phyloP scores from a whole-genome alignment of 306 rosid genomes.

The Ammopiptanthus mongolicus region DNA sequence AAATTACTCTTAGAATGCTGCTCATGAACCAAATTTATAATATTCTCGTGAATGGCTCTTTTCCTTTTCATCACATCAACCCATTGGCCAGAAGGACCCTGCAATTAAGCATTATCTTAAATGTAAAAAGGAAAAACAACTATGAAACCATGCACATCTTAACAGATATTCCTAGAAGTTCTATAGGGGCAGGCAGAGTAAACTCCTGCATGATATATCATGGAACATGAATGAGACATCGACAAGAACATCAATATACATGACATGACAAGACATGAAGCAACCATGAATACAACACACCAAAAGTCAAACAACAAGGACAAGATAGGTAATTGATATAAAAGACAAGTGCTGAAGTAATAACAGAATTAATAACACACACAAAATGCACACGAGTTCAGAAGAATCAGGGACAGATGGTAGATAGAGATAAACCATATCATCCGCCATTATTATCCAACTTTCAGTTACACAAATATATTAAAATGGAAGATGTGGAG shows the following conservation, averaged over 20 bases:
- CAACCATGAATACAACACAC: not conserved
- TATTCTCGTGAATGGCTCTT: slow-evolving; percentile 78
- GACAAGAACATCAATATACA: not conserved
- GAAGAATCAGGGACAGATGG: not conserved
- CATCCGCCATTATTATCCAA: slow-evolving; percentile 10
- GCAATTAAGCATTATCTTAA: slow-evolving; percentile 24
- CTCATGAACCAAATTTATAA: slow-evolving; percentile 64
- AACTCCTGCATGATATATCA: slow-evolving; percentile 5
- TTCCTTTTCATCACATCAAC: slow-evolving; percentile 91
- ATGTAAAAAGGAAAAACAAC: slow-evolving; percentile 14
- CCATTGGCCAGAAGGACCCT: slow-evolving; percentile 80
- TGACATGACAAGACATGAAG: not conserved
- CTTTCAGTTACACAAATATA: not conserved
- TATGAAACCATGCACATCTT: not conserved
- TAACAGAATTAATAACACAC: no score
- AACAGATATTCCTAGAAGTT: not conserved
- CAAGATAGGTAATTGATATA: not conserved
- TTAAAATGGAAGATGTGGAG: slow-evolving; percentile 1
- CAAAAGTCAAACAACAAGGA: not conserved
- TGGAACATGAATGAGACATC: not conserved
- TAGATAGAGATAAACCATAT: not conserved
- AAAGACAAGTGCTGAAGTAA: not conserved
- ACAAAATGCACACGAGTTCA: not conserved
- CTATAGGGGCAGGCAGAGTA: not conserved
- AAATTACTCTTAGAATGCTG: slow-evolving; percentile 40